Evolutionary conservation across 2,329 filamentous ascomycete genomes (phyloP).

Genomic region (Plenodomus biglobosus): DNA sequence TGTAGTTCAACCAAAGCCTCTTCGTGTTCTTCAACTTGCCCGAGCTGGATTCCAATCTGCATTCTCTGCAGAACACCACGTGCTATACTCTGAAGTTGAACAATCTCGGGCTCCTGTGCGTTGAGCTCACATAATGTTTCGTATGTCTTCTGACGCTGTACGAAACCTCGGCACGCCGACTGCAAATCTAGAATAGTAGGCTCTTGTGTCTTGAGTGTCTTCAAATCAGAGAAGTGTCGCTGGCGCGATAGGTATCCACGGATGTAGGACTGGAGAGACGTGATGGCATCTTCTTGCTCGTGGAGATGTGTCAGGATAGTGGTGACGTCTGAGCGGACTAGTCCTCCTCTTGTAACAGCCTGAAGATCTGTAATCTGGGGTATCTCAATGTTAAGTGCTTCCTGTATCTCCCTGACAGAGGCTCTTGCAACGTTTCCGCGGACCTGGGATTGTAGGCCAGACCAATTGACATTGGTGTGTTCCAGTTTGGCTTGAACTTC

Average conservation of each 20-base stretch:
- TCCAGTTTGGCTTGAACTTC: constrained; percentile 47
- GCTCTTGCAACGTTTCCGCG: constrained; percentile 45
- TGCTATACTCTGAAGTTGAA: constrained; percentile 71
- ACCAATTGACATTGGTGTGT: constrained; percentile 46
- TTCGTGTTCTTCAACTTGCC: constrained; percentile 80
- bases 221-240: constrained; percentile 49
- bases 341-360: constrained; percentile 44
- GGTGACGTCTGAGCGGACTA: constrained; percentile 35
- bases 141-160: constrained; percentile 62
- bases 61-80: constrained; percentile 78
- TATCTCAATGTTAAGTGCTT: constrained; percentile 36
- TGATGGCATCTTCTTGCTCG: constrained; percentile 48
- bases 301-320: constrained; percentile 45
- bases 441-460: constrained; percentile 49
- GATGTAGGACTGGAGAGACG: constrained; percentile 56
- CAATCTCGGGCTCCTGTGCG: constrained; percentile 66
- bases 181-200: constrained; percentile 65
- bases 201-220: constrained; percentile 60
- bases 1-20: constrained; percentile 75
- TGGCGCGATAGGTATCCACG: constrained; percentile 53
- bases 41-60: constrained; percentile 71
- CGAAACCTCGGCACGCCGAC: constrained; percentile 64
- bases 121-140: constrained; percentile 70
- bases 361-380: constrained; percentile 44
- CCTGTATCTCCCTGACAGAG: constrained; percentile 32